Base-by-base conservation (phyloP, 2,329 filamentous ascomycete genomes). In the Hypoxylon sp. region DNA sequence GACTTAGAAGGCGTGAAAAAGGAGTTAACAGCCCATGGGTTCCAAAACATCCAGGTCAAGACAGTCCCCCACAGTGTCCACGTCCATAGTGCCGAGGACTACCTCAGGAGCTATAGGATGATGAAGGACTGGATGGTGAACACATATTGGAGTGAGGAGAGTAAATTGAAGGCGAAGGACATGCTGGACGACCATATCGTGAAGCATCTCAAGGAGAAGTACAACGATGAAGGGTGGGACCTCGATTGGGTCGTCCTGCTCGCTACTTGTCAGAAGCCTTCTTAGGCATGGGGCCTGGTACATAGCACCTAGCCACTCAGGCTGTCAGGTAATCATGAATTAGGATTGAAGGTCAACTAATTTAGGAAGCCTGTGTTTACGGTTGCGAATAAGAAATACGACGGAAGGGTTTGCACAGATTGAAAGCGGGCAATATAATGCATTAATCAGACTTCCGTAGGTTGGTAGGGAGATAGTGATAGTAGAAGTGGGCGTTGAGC, bases 111-210 rank as follows among this genome's bases (percentile, higher is more conserved):
- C 2, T 82, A 80, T 60, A 76, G 70, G 0, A 78, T 79, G 72
- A 85, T 85, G 81, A 53, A 83, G 40, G 72, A 79, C 0, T 82
- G 78, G 76, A 53, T 82, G 64, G 76, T 80, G 58, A 78, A 75
- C 17, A 70, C 75, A 42, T 79, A 75, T 57, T 85, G 83, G 82
- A 79, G 76, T 33, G 81, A 83, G 69, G 80, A 83, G 72, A 71
- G 74, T 66, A 72, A 77, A 68, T 77, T 80, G 1, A 83, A 84
- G 71, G 79, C 82, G 0, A 76, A 74, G 60, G 75, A 57, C 20
- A 37, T 81, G 73, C 42, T 85, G 13, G 77, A 71, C 20, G 68
- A 68, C 6, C 70, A 74, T 37, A 75, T 77, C 10, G 42, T 72
- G 71, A 74, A 73, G 42, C 77, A 81, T 69, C 61, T 85, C 42